Percentiles rank a stretch among this genome's conserved stretches.
Evolutionary conservation across 768 basidiomycete genomes (phyloP).

Genomic region (Mycena rosella): DNA sequence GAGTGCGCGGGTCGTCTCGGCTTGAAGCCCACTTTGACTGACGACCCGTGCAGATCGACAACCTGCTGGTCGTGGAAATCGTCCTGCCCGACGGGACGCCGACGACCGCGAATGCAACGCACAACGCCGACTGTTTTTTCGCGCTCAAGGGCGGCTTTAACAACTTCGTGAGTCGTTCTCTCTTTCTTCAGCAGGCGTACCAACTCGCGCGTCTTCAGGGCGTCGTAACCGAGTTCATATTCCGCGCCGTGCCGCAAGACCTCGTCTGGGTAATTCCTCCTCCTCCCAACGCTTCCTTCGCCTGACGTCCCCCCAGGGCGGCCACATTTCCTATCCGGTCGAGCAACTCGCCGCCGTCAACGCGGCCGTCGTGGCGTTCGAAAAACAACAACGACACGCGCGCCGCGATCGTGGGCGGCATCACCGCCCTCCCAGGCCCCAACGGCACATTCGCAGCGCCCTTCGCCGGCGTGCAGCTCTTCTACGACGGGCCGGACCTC

Average conservation of each 20-base stretch:
- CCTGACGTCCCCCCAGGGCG: slow-evolving; percentile 5
- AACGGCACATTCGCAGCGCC: slow-evolving; percentile 20
- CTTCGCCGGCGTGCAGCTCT: slow-evolving; percentile 16
- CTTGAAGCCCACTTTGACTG: neutral
- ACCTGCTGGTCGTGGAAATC: slow-evolving; percentile 17
- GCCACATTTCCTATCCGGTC: slow-evolving; percentile 12
- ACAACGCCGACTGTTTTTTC: slow-evolving; percentile 20
- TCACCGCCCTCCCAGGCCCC: slow-evolving; percentile 11
- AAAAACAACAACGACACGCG: slow-evolving; percentile 20
- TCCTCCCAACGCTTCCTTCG: too few species aligned
- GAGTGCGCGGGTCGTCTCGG: neutral
- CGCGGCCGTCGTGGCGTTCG: slow-evolving; percentile 27
- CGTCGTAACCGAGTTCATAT: slow-evolving; percentile 26
- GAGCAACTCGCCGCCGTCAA: slow-evolving; percentile 13
- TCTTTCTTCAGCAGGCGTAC: neutral
- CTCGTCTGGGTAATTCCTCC: slow-evolving; percentile 16
- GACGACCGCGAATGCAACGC: slow-evolving; percentile 15
- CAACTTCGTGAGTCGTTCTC: slow-evolving; percentile 16
- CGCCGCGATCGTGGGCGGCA: slow-evolving; percentile 18
- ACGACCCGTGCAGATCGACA: slow-evolving; percentile 21
- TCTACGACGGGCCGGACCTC: slow-evolving; percentile 20
- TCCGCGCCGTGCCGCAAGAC: slow-evolving; percentile 25
- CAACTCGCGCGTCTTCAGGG: neutral
- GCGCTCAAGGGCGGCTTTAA: slow-evolving; percentile 30
- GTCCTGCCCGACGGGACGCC: slow-evolving; percentile 30